A percentile compares a stretch with the other conserved stretches of the same genome.
These are phyloP conservation scores for Sarocladiaceae sp. DNA, from an alignment of 2,329 filamentous ascomycete species.

Conservation along the genomic window DNA sequence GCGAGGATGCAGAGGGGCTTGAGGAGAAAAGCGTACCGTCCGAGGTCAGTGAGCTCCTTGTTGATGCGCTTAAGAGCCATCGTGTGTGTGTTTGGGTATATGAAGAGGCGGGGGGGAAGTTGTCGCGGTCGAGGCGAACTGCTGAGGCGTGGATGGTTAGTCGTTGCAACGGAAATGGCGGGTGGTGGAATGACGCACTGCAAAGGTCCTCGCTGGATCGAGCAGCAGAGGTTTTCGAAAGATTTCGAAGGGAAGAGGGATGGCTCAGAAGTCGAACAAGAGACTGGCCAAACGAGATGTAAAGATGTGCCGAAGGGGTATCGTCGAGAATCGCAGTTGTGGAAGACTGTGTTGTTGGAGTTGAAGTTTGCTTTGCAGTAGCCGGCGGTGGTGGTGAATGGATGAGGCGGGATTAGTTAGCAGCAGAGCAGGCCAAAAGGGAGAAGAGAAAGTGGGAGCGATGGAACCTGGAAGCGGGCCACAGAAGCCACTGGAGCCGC, in stretches of 20 bases:
- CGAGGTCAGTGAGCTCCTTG: constrained; percentile 87
- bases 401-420: constrained; percentile 9
- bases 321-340: background rate
- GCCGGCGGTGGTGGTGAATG: constrained; percentile 6
- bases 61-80: constrained; percentile 95
- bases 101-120: background rate
- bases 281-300: constrained; percentile 13
- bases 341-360: background rate
- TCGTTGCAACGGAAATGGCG: background rate
- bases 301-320: constrained; percentile 1
- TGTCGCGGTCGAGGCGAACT: constrained; percentile 6
- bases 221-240: constrained; percentile 4
- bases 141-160: background rate
- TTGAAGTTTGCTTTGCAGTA: background rate
- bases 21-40: constrained; percentile 65
- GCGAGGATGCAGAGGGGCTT: background rate
- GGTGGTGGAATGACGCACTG: constrained; percentile 5
- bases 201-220: constrained; percentile 1
- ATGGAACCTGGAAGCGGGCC: constrained; percentile 8
- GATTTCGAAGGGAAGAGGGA: constrained; percentile 14
- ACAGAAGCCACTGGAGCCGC: constrained; percentile 8
- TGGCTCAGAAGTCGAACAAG: constrained; percentile 18
- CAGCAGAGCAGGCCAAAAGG: no score
- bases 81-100: constrained; percentile 26
- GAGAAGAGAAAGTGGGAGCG: constrained; percentile 8